Conservation (phyloP, 768 basidiomycete species). For the Russula foetens region DNA sequence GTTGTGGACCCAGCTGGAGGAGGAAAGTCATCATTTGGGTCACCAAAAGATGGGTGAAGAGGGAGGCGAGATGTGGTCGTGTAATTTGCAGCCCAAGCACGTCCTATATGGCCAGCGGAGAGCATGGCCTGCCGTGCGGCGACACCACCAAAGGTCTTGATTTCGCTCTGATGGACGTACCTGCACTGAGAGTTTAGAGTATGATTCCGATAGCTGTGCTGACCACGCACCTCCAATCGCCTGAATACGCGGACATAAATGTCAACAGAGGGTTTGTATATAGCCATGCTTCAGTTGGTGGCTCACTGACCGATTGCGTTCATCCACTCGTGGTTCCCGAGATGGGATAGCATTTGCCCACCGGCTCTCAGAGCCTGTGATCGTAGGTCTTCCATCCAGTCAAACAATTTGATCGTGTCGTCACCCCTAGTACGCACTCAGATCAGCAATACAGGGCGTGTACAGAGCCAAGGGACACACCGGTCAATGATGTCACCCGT, state of each 20-base stretch:
- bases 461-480: slow-evolving; percentile 33
- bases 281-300: not conserved
- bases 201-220: not conserved
- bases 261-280: slow-evolving; percentile 2
- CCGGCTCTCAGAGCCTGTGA: slow-evolving; percentile 61
- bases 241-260: slow-evolving; percentile 28
- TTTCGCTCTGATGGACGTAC: slow-evolving; percentile 79
- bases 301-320: slow-evolving; percentile 59
- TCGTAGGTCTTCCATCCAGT: slow-evolving; percentile 78
- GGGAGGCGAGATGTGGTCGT: slow-evolving; percentile 76
- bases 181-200: slow-evolving; percentile 30
- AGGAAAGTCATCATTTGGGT: slow-evolving; percentile 47
- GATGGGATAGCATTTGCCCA: slow-evolving; percentile 63
- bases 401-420: slow-evolving; percentile 81
- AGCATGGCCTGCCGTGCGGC: slow-evolving; percentile 65
- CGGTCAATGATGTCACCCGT: slow-evolving; percentile 95
- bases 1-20: slow-evolving; percentile 35
- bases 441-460: not conserved
- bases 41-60: slow-evolving; percentile 60
- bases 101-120: slow-evolving; percentile 68
- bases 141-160: slow-evolving; percentile 72
- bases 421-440: slow-evolving; percentile 58
- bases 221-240: slow-evolving; percentile 71
- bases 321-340: slow-evolving; percentile 98
- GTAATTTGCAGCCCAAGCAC: slow-evolving; percentile 81